phyloP scores from a whole-genome alignment of 352 stramenopile genomes.

The Globisporangium mamillatum region DNA sequence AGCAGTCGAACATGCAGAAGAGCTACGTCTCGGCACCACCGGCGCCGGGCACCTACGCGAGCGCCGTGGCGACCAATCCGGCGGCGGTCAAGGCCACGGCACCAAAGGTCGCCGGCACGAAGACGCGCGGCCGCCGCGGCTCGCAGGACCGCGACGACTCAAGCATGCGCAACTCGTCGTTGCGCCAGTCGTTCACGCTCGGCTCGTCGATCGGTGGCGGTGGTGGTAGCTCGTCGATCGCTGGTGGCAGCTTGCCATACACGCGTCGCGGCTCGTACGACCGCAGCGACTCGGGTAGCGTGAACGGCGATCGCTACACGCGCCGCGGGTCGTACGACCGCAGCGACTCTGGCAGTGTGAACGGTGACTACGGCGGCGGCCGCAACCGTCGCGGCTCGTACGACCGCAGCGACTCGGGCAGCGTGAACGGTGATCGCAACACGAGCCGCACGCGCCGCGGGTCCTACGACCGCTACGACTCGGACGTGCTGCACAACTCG shows the following conservation, averaged over 20 bases:
- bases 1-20: slow-evolving; percentile 16
- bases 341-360: slow-evolving; percentile 21
- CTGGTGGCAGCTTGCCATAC: slow-evolving; percentile 34
- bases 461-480: slow-evolving; percentile 56
- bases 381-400: slow-evolving; percentile 29
- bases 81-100: not conserved
- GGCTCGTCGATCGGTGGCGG: slow-evolving; percentile 16
- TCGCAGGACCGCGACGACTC: slow-evolving; percentile 49
- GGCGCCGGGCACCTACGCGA: slow-evolving; percentile 24
- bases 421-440: slow-evolving; percentile 15
- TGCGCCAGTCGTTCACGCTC: slow-evolving; percentile 23
- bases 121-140: slow-evolving; percentile 42
- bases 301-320: slow-evolving; percentile 23
- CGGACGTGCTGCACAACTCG: slow-evolving; percentile 31
- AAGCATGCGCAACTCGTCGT: slow-evolving; percentile 20
- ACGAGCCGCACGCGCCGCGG: slow-evolving; percentile 44
- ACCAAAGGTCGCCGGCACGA: slow-evolving; percentile 3
- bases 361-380: slow-evolving; percentile 28
- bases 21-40: slow-evolving; percentile 22
- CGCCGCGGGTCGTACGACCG: slow-evolving; percentile 28
- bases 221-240: not conserved
- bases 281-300: slow-evolving; percentile 35
- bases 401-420: slow-evolving; percentile 22
- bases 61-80: slow-evolving; percentile 27
- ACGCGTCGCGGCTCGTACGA: slow-evolving; percentile 55